Conservation (phyloP, 495 filamentous ascomycete genomes). For the Penicillium silybi region DNA sequence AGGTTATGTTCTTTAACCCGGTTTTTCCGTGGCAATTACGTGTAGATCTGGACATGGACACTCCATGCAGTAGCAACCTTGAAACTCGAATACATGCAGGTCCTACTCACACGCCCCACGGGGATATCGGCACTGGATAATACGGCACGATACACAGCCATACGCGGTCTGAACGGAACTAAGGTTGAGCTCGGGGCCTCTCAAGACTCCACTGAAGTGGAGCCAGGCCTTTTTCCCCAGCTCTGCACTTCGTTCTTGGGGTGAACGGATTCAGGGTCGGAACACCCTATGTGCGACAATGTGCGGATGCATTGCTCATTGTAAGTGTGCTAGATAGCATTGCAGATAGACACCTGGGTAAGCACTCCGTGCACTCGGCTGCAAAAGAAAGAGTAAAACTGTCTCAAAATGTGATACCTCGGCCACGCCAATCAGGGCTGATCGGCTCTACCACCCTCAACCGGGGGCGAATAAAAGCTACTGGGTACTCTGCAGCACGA, state of each 20-base stretch:
- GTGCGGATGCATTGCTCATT: neutral
- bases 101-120: neutral
- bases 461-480: neutral
- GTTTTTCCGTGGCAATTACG: neutral
- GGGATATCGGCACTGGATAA: neutral
- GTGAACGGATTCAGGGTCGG: neutral
- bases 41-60: neutral
- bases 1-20: too few relatives aligned
- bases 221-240: neutral
- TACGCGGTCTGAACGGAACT: neutral
- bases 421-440: neutral
- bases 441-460: neutral
- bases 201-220: neutral
- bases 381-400: neutral
- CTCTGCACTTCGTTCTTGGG: neutral
- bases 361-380: neutral
- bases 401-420: slow-evolving; percentile 8
- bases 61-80: too few relatives aligned
- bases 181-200: neutral
- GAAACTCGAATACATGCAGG: too few relatives aligned
- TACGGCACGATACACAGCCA: neutral
- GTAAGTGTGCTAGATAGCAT: neutral
- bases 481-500: neutral
- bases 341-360: neutral
- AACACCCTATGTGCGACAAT: neutral